Conservation (phyloP, 2,329 filamentous ascomycete genomes). For the Trichoderma polysporum region DNA sequence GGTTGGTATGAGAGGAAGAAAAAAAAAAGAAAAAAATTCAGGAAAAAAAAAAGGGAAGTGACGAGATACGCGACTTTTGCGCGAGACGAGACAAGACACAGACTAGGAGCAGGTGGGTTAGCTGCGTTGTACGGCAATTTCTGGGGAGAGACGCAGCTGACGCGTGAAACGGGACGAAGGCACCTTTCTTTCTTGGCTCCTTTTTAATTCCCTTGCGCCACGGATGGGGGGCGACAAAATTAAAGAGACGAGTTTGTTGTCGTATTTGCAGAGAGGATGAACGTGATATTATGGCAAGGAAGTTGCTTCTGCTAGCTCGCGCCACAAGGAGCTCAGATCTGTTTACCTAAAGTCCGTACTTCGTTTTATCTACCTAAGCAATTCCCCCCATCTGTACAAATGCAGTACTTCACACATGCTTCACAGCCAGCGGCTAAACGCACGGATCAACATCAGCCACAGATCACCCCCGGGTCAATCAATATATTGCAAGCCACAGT, state of each 20-base stretch:
- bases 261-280: neutral
- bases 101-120: conserved; percentile 5
- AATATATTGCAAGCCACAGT: conserved; percentile 16
- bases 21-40: neutral
- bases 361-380: too few species aligned
- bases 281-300: neutral
- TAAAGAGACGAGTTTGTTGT: neutral
- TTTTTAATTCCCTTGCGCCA: too few species aligned
- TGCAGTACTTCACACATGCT: too few species aligned
- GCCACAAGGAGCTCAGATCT: too few species aligned
- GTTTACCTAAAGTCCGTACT: neutral
- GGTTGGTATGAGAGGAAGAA: neutral
- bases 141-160: neutral
- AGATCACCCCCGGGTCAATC: too few species aligned
- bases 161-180: neutral
- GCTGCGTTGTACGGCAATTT: neutral
- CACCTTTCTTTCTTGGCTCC: neutral
- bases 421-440: too few species aligned
- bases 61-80: conserved; percentile 20
- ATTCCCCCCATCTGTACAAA: too few species aligned
- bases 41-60: conserved; percentile 3
- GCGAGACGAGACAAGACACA: neutral
- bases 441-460: neutral
- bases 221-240: neutral
- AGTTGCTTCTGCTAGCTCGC: too few species aligned